phyloP scores from a whole-genome alignment of 441 rosid genomes.

The Sinapis alba region DNA sequence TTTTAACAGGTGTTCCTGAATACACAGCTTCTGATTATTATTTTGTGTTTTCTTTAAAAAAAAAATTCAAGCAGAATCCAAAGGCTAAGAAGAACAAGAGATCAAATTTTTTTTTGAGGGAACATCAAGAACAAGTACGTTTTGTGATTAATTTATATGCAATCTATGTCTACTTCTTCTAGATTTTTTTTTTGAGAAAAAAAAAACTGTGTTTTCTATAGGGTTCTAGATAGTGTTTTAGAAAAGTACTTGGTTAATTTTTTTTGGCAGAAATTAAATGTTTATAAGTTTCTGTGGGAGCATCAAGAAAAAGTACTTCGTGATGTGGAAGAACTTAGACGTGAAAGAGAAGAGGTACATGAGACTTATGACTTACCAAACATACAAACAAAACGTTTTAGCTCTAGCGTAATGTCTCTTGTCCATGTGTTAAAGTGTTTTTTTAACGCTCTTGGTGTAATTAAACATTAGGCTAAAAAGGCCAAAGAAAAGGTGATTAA shows the following conservation, averaged over 20 bases:
- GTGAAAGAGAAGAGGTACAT: constrained; percentile 45
- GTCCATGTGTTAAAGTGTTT: constrained; percentile 12
- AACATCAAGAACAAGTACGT: too few species aligned
- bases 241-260: background rate
- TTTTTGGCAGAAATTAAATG: constrained; percentile 11
- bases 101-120: too few species aligned
- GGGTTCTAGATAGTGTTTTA: background rate
- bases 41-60: background rate
- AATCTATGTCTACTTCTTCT: too few species aligned
- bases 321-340: constrained; percentile 25
- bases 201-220: too few species aligned
- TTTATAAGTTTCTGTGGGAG: constrained; percentile 28
- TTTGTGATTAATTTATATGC: too few species aligned
- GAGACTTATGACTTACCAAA: background rate
- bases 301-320: constrained; percentile 29
- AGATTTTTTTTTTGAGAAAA: too few species aligned
- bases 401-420: background rate
- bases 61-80: constrained; percentile 17
- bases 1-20: background rate
- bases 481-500: constrained; percentile 38
- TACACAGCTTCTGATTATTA: background rate
- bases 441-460: background rate
- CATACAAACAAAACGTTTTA: constrained; percentile 4
- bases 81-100: too few species aligned
- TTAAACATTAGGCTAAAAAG: constrained; percentile 26